Evolutionary conservation across 139 green algal genomes (phyloP).

Genomic region (Chara braunii): DNA sequence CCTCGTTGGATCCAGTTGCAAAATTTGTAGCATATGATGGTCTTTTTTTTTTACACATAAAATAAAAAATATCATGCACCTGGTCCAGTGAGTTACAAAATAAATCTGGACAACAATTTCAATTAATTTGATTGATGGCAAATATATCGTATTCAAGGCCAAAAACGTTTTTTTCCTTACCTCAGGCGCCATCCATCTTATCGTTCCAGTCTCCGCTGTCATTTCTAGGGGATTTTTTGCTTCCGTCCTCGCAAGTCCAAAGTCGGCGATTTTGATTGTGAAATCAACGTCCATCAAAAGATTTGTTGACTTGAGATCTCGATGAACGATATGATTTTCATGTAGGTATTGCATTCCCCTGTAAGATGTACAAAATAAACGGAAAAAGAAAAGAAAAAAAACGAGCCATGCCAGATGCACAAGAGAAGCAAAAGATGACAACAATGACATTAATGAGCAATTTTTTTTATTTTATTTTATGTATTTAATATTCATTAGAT

Average conservation of each 20-base stretch:
- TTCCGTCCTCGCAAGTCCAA: constrained; percentile 87
- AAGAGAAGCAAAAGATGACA: too few relatives aligned
- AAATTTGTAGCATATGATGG: not conserved
- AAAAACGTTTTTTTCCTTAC: constrained; percentile 26
- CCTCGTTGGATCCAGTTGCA: not conserved
- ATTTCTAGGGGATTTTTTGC: constrained; percentile 64
- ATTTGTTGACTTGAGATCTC: constrained; percentile 69
- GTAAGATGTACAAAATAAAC: too few relatives aligned
- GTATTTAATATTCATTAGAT: too few relatives aligned
- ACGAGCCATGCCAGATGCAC: too few relatives aligned
- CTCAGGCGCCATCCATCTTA: constrained; percentile 98
- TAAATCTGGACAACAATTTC: too few relatives aligned
- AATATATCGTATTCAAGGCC: not conserved
- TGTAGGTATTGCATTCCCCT: too few relatives aligned
- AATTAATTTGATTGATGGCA: too few relatives aligned
- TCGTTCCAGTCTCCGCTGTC: constrained; percentile 98
- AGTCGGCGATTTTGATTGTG: constrained; percentile 73
- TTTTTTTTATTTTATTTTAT: too few relatives aligned
- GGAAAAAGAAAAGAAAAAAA: too few relatives aligned
- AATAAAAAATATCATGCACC: not conserved
- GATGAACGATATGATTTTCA: constrained; percentile 21
- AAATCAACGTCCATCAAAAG: constrained; percentile 69
- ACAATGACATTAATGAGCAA: too few relatives aligned
- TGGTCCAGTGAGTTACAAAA: not conserved
- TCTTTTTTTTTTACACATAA: not conserved